These are phyloP conservation scores for Gaultheria prostrata DNA, from an alignment of 148 eudicot genomes.

Conservation along the genomic window DNA sequence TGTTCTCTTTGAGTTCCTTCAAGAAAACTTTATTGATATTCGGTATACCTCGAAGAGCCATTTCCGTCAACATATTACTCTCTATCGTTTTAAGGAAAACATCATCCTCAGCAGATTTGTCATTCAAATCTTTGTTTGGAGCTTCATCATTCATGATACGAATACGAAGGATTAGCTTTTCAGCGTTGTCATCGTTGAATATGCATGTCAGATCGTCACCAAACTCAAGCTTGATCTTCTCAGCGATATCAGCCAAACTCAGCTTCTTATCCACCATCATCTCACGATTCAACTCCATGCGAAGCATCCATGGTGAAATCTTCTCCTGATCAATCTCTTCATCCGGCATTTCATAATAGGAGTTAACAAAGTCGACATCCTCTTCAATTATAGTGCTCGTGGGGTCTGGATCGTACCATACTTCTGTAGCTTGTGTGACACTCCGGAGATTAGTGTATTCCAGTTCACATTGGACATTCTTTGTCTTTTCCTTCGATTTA, in stretches of 20 bases:
- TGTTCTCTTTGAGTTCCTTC: constrained; percentile 64
- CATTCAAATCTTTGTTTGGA: constrained; percentile 79
- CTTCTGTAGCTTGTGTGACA: constrained; percentile 97
- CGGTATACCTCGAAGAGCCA: constrained; percentile 90
- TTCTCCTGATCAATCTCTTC: constrained; percentile 88
- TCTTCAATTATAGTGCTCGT: constrained; percentile 86
- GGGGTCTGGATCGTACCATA: constrained; percentile 98
- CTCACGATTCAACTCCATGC: constrained; percentile 87
- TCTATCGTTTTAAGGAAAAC: constrained; percentile 92
- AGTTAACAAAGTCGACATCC: constrained; percentile 87
- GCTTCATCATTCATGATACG: constrained; percentile 97
- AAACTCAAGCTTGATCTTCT: constrained; percentile 86
- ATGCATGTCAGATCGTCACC: constrained; percentile 88
- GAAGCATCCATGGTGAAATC: constrained; percentile 97
- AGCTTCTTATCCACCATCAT: constrained; percentile 99
- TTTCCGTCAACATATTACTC: constrained; percentile 93
- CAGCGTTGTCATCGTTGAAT: constrained; percentile 94
- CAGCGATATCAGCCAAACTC: constrained; percentile 95
- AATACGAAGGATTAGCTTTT: constrained; percentile 85
- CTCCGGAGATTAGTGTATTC: constrained; percentile 93
- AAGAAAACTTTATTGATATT: constrained; percentile 95
- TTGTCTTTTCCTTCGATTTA: constrained; percentile 79
- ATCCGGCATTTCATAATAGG: constrained; percentile 97
- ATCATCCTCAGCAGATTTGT: constrained; percentile 95
- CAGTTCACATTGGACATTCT: constrained; percentile 84